Conservation (phyloP, 2,329 filamentous ascomycete genomes). For the Aspergillus chevalieri region DNA sequence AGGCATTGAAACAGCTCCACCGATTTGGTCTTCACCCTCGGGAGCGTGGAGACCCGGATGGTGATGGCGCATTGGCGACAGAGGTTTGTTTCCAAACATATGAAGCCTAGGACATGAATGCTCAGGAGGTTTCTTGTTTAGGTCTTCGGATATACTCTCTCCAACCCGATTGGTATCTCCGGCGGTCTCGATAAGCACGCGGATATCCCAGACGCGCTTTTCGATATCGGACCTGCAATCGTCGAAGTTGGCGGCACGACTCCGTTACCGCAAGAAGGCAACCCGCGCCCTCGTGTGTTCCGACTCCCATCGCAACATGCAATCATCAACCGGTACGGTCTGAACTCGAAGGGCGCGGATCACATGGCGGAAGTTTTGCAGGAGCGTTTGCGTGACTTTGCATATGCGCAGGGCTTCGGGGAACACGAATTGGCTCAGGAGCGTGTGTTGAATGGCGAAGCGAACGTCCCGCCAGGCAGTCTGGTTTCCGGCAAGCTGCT, state of each 20-base stretch:
- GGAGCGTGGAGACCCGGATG: slow-evolving; percentile 62
- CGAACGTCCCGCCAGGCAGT: slow-evolving; percentile 74
- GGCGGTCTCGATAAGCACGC: slow-evolving; percentile 93
- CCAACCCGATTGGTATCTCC: slow-evolving; percentile 90
- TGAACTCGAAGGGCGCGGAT: slow-evolving; percentile 88
- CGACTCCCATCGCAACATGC: slow-evolving; percentile 75
- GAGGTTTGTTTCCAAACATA: slow-evolving; percentile 31
- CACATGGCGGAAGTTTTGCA: slow-evolving; percentile 73
- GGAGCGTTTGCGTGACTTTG: slow-evolving; percentile 71
- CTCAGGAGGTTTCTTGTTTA: slow-evolving; percentile 10
- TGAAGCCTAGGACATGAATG: neutral
- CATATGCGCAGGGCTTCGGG: slow-evolving; percentile 62
- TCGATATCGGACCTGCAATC: slow-evolving; percentile 76
- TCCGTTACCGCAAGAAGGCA: slow-evolving; percentile 78
- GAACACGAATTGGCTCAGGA: slow-evolving; percentile 58
- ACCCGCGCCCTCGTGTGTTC: slow-evolving; percentile 82
- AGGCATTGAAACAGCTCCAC: slow-evolving; percentile 65
- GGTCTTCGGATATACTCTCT: slow-evolving; percentile 71
- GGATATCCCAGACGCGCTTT: slow-evolving; percentile 76
- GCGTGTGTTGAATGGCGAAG: slow-evolving; percentile 69
- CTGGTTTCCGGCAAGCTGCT: slow-evolving; percentile 69
- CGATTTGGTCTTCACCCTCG: slow-evolving; percentile 70
- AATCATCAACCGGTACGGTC: slow-evolving; percentile 90
- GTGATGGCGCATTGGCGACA: slow-evolving; percentile 49
- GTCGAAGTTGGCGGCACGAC: slow-evolving; percentile 92